Evolutionary conservation across 1,284 basidiomycete genomes (phyloP), one percentile per base, ranked within the genome.

Genomic region (Anthracocystis setariae): DNA sequence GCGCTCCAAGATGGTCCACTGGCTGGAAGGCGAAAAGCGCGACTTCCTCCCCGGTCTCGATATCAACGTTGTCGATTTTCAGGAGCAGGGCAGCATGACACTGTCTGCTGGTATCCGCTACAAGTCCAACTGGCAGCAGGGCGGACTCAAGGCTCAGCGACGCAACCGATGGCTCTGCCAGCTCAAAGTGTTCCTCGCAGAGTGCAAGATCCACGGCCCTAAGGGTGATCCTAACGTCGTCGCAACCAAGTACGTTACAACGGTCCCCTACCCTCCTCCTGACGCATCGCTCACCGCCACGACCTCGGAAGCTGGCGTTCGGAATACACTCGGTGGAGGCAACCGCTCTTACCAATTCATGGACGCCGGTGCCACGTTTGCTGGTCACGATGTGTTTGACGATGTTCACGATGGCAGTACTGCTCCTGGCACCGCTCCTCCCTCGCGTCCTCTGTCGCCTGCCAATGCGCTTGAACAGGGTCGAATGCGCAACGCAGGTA

Each of bases 141-240:
- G 88, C 21, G 88, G 89, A 0, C 84, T 94, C 39, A 93, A 89
- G 86, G 86, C 63, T 0, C 85, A 90, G 84, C 88, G 93, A 57
- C 87, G 92, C 51, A 94, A 94, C 86, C 92, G 92, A 84, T 94
- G 92, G 92, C 87, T 94, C 38, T 94, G 92, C 82, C 90, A 91
- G 23, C 86, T 96, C 64, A 94, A 94, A 84, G 83, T 87, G 39
- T 86, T 88, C 32, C 84, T 95, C 60, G 86, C 86, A 33, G 89
- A 92, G 57, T 84, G 90, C 52, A 86, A 88, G 73, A 90, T 95
- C 65, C 93, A 86, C 77, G 92, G 92, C 5, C 91, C 92, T 5
- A 84, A 62, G 48, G 92, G 91, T 24, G 86, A 74, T 39, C 73
- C 73, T 15, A 54, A 60, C 23, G 53, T 57, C 17, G 40, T 46